Conservation (phyloP, 2,329 filamentous ascomycete species). For the Diaporthe capsici region DNA sequence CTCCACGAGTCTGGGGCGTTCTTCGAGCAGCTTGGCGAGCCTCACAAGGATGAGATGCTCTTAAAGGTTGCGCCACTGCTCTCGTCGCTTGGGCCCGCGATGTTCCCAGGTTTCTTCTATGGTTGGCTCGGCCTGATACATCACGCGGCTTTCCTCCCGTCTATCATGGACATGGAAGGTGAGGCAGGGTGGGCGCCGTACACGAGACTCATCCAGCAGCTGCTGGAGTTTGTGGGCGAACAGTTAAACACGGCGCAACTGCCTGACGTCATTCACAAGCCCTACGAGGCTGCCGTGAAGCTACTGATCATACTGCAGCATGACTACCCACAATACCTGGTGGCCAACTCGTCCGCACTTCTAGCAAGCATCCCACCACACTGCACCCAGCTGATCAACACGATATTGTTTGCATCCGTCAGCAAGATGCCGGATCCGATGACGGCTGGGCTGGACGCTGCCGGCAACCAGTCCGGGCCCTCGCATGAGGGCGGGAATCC, state of each 20-base stretch:
- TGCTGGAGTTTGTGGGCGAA: constrained; percentile 82
- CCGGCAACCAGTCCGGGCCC: constrained; percentile 82
- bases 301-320: constrained; percentile 89
- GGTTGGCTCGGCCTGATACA: constrained; percentile 87
- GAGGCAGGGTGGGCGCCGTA: constrained; percentile 83
- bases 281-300: constrained; percentile 88
- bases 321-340: constrained; percentile 94
- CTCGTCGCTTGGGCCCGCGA: constrained; percentile 79
- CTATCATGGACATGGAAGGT: constrained; percentile 77
- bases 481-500: constrained; percentile 77
- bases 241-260: constrained; percentile 82
- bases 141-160: constrained; percentile 87
- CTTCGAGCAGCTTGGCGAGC: constrained; percentile 69
- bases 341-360: constrained; percentile 86
- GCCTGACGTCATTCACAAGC: constrained; percentile 79
- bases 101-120: constrained; percentile 87
- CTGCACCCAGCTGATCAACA: constrained; percentile 89
- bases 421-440: constrained; percentile 82
- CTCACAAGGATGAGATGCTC: constrained; percentile 78
- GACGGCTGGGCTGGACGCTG: constrained; percentile 76
- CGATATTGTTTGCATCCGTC: constrained; percentile 82
- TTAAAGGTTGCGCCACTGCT: constrained; percentile 80
- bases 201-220: constrained; percentile 78
- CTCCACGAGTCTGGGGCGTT: constrained; percentile 79
- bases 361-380: constrained; percentile 86